Percentiles rank a stretch among this genome's conserved stretches.
phyloP scores from a whole-genome alignment of 192 early-diverging fungal genomes.

The Backusella psychrophila region DNA sequence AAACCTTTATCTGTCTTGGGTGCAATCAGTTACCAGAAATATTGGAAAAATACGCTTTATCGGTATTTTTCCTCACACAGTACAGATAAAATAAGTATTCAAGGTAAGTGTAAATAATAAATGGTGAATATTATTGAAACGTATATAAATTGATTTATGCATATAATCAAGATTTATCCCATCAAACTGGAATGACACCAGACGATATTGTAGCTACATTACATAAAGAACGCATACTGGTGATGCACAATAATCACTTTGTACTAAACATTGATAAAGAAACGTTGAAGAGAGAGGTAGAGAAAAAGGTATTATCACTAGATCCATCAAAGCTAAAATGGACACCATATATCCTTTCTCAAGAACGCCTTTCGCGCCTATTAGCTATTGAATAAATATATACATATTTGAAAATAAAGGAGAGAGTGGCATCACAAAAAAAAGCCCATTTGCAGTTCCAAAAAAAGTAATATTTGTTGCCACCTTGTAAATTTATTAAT shows the following conservation, averaged over 20 bases:
- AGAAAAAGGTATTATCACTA: not conserved
- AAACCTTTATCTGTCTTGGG: conserved; percentile 90
- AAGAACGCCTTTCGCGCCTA: conserved; percentile 8
- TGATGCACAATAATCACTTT: conserved; percentile 29
- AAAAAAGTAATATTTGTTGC: conserved; percentile 5
- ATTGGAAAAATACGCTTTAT: conserved; percentile 79
- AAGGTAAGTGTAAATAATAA: conserved; percentile 27
- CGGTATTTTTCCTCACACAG: conserved; percentile 57
- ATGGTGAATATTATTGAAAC: not conserved
- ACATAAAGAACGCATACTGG: conserved; percentile 41
- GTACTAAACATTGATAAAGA: not conserved
- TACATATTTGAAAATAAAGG: not conserved
- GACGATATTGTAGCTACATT: conserved; percentile 87
- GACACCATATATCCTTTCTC: not conserved
- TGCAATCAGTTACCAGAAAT: conserved; percentile 79
- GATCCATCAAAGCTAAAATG: not conserved
- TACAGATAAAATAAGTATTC: conserved; percentile 49
- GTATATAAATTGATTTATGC: not conserved
- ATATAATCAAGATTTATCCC: conserved; percentile 50
- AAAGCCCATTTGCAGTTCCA: not conserved
- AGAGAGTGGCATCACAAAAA: not conserved
- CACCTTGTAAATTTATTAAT: not conserved
- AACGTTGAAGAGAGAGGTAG: not conserved
- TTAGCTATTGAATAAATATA: not conserved
- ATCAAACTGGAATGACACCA: conserved; percentile 77